These are phyloP conservation scores for Plasmopara muralis DNA, from an alignment of 352 stramenopile genomes.

Conservation along the genomic window DNA sequence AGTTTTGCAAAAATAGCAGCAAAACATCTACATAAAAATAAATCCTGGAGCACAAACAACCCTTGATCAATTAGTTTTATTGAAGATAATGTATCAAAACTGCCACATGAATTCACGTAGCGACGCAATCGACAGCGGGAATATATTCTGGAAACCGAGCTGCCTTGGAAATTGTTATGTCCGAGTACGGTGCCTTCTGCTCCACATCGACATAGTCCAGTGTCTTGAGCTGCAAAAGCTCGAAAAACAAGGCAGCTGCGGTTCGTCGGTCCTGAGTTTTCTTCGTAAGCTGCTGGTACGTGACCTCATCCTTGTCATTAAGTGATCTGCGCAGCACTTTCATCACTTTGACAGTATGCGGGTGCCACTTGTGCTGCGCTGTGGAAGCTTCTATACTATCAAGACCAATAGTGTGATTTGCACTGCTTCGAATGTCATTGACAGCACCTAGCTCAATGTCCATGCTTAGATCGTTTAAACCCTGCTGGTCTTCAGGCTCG, in stretches of 20 bases:
- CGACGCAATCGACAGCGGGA: slow-evolving; percentile 58
- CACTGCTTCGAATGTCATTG: slow-evolving; percentile 69
- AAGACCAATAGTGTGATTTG: slow-evolving; percentile 23
- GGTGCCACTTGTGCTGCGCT: slow-evolving; percentile 94
- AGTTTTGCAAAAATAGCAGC: slow-evolving; percentile 19
- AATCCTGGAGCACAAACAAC: slow-evolving; percentile 16
- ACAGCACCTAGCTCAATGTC: slow-evolving; percentile 76
- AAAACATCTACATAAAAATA: slow-evolving; percentile 26
- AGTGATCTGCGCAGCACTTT: slow-evolving; percentile 76
- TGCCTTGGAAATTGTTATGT: slow-evolving; percentile 88
- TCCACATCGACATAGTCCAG: slow-evolving; percentile 95
- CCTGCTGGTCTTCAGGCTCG: slow-evolving; percentile 40
- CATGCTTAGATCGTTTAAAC: slow-evolving; percentile 63
- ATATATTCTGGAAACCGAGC: slow-evolving; percentile 67
- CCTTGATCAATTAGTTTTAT: slow-evolving; percentile 15
- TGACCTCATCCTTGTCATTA: slow-evolving; percentile 69
- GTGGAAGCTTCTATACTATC: slow-evolving; percentile 35
- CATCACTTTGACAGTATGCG: slow-evolving; percentile 95
- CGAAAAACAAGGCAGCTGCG: slow-evolving; percentile 93
- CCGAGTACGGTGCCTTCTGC: slow-evolving; percentile 89
- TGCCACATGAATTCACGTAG: slow-evolving; percentile 9
- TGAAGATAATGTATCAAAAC: slow-evolving; percentile 28
- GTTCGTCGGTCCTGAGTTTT: slow-evolving; percentile 80
- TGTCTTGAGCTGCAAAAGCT: slow-evolving; percentile 96
- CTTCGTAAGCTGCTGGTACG: slow-evolving; percentile 82